Conservation (phyloP, 169 alveolate species). For the Plasmodium inui region DNA sequence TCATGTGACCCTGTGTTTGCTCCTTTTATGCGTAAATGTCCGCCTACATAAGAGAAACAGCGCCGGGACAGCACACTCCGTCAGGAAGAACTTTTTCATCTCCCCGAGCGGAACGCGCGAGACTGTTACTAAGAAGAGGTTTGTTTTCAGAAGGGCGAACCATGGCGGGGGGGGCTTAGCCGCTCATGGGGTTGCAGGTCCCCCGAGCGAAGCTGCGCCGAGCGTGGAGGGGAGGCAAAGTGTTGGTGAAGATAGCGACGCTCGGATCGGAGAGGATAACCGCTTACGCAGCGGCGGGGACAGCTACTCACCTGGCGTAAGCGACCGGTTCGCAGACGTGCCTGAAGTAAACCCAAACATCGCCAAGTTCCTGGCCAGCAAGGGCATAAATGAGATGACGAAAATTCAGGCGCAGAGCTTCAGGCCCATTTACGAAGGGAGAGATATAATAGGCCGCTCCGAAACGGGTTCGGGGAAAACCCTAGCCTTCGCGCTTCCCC, state of each 20-base stretch:
- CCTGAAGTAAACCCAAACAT: slow-evolving; percentile 35
- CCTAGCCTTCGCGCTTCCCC: slow-evolving; percentile 91
- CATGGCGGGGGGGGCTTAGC: slow-evolving; percentile 5
- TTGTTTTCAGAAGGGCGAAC: slow-evolving; percentile 8
- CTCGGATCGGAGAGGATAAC: background rate
- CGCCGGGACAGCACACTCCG: background rate
- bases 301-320: background rate
- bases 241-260: background rate
- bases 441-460: slow-evolving; percentile 94
- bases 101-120: background rate
- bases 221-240: background rate
- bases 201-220: background rate
- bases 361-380: slow-evolving; percentile 27
- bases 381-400: slow-evolving; percentile 65
- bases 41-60: background rate
- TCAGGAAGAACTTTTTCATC: slow-evolving; percentile 19
- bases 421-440: slow-evolving; percentile 87
- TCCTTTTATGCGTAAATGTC: slow-evolving; percentile 17
- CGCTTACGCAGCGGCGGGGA: background rate
- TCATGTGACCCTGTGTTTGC: slow-evolving; percentile 13
- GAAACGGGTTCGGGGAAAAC: slow-evolving; percentile 95
- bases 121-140: slow-evolving; percentile 9
- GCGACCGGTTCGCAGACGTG: slow-evolving; percentile 1
- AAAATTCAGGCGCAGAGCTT: slow-evolving; percentile 59
- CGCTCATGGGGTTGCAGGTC: background rate